Evolutionary conservation across 2,329 filamentous ascomycete genomes (phyloP).

Genomic region (Talaromyces funiculosus): DNA sequence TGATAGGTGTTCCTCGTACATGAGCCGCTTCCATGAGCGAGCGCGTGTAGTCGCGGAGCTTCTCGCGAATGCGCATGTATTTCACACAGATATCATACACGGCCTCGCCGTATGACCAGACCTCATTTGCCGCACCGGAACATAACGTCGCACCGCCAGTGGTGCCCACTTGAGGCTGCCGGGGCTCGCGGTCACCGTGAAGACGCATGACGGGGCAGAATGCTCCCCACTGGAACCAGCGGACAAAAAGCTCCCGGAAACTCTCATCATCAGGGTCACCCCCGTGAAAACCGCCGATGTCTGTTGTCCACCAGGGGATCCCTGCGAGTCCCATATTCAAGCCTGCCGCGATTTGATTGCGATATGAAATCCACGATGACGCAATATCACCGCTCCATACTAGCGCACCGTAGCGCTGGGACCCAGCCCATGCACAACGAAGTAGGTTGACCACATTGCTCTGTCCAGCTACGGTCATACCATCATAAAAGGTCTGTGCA

Average conservation of each 20-base stretch:
- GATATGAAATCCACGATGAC: slow-evolving; percentile 55
- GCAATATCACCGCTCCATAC: slow-evolving; percentile 66
- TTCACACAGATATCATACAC: slow-evolving; percentile 56
- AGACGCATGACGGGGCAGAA: slow-evolving; percentile 64
- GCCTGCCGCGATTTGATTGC: slow-evolving; percentile 57
- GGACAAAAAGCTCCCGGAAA: slow-evolving; percentile 59
- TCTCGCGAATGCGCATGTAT: slow-evolving; percentile 55
- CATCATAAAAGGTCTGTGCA: slow-evolving; percentile 56
- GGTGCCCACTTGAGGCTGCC: slow-evolving; percentile 39
- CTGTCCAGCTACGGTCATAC: slow-evolving; percentile 49
- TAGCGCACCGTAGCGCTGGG: slow-evolving; percentile 59
- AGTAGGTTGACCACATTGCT: slow-evolving; percentile 55
- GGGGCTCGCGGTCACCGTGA: slow-evolving; percentile 61
- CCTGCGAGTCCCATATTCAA: slow-evolving; percentile 62
- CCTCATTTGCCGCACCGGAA: slow-evolving; percentile 54
- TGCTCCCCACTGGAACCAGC: slow-evolving; percentile 66
- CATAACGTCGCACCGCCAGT: slow-evolving; percentile 33
- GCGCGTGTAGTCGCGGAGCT: slow-evolving; percentile 54
- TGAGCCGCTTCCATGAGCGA: slow-evolving; percentile 56
- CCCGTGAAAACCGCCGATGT: slow-evolving; percentile 65
- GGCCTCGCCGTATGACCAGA: slow-evolving; percentile 60
- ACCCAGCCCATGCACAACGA: slow-evolving; percentile 53
- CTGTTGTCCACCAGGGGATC: slow-evolving; percentile 64
- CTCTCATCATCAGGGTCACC: slow-evolving; percentile 51
- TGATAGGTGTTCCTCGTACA: slow-evolving; percentile 55